Conservation (phyloP, 108 stramenopile species). For the Aurantiochytrium sp. region DNA sequence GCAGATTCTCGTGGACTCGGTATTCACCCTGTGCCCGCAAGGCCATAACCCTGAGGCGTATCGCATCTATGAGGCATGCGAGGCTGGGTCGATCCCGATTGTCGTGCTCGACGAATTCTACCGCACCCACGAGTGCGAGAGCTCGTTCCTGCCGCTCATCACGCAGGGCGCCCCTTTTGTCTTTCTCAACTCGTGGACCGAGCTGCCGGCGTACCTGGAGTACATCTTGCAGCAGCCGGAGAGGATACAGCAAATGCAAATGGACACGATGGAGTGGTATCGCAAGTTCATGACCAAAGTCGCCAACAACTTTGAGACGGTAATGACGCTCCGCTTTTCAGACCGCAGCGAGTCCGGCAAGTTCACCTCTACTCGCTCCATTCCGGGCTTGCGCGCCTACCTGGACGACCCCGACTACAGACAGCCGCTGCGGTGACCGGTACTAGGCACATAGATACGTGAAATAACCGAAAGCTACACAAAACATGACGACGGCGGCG, state of each 20-base stretch:
- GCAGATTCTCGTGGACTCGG: constrained; percentile 40
- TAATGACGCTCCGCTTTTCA: not conserved
- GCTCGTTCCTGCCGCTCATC: constrained; percentile 29
- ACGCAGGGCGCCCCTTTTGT: constrained; percentile 43
- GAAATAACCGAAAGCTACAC: too few relatives aligned
- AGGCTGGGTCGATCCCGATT: constrained; percentile 52
- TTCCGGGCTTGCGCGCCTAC: not conserved
- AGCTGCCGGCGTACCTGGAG: constrained; percentile 32
- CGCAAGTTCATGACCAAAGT: constrained; percentile 14
- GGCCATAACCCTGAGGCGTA: constrained; percentile 60
- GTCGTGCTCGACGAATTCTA: constrained; percentile 37
- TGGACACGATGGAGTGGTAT: constrained; percentile 23
- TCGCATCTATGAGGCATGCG: constrained; percentile 50
- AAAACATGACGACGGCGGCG: too few relatives aligned
- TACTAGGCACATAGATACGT: not conserved
- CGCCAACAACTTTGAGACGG: not conserved
- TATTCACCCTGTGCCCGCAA: constrained; percentile 48
- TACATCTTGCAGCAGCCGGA: constrained; percentile 38
- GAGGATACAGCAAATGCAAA: constrained; percentile 46
- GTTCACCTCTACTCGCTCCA: not conserved
- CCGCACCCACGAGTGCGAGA: constrained; percentile 36
- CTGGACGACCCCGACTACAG: not conserved
- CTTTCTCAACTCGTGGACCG: constrained; percentile 43
- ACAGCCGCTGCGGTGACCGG: not conserved
- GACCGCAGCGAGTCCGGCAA: not conserved